Evolutionary conservation across 768 basidiomycete genomes (phyloP).

Genomic region (Russula griseocarnosa): DNA sequence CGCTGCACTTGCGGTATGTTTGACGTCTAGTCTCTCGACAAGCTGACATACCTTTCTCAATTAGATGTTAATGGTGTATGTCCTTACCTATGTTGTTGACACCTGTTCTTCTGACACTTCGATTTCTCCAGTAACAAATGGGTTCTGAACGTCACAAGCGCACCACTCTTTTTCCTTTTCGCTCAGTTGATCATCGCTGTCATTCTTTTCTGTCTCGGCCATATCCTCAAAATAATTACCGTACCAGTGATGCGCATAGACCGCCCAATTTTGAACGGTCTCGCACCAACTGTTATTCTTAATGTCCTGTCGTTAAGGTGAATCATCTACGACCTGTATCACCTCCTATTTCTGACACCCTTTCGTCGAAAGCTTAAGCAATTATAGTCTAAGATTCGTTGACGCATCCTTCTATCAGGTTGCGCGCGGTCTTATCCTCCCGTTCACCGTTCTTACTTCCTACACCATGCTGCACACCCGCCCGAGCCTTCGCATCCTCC

Average conservation of each 20-base stretch:
- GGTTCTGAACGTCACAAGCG: constrained; percentile 71
- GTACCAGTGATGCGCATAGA: constrained; percentile 60
- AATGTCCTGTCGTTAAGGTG: constrained; percentile 85
- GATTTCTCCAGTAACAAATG: constrained; percentile 69
- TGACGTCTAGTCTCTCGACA: not conserved
- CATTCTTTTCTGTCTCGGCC: constrained; percentile 62
- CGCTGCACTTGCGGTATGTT: constrained; percentile 79
- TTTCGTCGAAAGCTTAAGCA: constrained; percentile 59
- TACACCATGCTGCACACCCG: constrained; percentile 69
- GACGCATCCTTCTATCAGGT: constrained; percentile 96
- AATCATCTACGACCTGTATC: constrained; percentile 12
- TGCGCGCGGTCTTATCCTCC: constrained; percentile 88
- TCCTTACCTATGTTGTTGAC: constrained; percentile 13
- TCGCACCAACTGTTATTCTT: constrained; percentile 68
- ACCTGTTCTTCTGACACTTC: constrained; percentile 21
- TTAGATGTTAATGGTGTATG: constrained; percentile 89
- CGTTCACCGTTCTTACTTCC: constrained; percentile 89
- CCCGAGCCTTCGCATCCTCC: constrained; percentile 70
- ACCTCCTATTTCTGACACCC: constrained; percentile 10
- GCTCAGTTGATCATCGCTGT: constrained; percentile 78
- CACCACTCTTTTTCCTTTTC: constrained; percentile 85
- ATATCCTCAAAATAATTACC: constrained; percentile 60
- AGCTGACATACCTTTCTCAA: not conserved
- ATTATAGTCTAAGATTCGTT: constrained; percentile 89
- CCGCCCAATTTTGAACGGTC: constrained; percentile 58